A percentile compares a stretch with the other conserved stretches of the same genome.
phyloP scores from a whole-genome alignment of 2,329 filamentous ascomycete species.

The Claviceps maximensis region DNA sequence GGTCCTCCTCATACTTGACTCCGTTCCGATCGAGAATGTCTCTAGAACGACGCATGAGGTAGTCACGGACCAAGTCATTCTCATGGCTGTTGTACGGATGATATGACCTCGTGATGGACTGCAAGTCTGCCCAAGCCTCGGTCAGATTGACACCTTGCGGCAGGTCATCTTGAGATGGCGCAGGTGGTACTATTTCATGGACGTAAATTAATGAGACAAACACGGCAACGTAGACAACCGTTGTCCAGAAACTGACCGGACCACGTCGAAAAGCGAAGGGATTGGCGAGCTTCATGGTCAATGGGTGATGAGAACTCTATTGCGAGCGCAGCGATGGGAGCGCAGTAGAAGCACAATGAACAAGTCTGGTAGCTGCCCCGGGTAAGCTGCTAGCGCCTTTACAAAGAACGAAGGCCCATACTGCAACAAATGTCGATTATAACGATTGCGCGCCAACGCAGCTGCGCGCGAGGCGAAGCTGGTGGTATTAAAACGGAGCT shows the following conservation, averaged over 20 bases:
- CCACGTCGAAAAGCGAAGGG: conserved; percentile 66
- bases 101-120: conserved; percentile 57
- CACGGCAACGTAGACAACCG: conserved; percentile 63
- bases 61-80: conserved; percentile 70
- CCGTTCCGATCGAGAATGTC: conserved; percentile 53
- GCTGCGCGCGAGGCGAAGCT: background rate
- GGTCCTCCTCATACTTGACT: conserved; percentile 32
- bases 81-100: conserved; percentile 81
- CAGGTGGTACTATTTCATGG: conserved; percentile 61
- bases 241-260: conserved; percentile 71
- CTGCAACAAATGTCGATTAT: background rate
- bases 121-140: conserved; percentile 76
- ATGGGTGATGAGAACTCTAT: background rate
- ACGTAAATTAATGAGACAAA: conserved; percentile 58
- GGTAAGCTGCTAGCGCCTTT: background rate
- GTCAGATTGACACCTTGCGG: conserved; percentile 59
- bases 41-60: conserved; percentile 58
- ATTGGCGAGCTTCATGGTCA: conserved; percentile 26
- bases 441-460: background rate
- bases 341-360: background rate
- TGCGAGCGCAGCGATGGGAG: background rate
- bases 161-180: conserved; percentile 37
- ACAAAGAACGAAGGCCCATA: background rate
- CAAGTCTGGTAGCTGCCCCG: background rate
- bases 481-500: background rate